Evolutionary conservation across 306 rosid genomes (phyloP).

Genomic region (Rosa multiflora): DNA sequence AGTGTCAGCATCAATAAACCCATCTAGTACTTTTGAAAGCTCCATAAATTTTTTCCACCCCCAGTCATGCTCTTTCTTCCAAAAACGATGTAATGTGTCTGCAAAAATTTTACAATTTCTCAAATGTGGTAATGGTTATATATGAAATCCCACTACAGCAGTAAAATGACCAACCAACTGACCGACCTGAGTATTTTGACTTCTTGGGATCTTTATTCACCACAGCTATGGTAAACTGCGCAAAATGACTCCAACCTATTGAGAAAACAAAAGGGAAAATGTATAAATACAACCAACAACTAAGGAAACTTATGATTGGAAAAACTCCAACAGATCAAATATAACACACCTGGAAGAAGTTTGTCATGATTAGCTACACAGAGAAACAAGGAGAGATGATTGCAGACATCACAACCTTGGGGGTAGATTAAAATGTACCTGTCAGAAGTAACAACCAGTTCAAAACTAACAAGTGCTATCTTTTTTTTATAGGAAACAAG

Average conservation of each 20-base stretch:
- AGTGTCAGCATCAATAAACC: slow-evolving; percentile 90
- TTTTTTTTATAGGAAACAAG: not conserved
- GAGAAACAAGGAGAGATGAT: slow-evolving; percentile 94
- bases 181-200: slow-evolving; percentile 94
- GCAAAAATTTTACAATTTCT: slow-evolving; percentile 30
- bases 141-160: slow-evolving; percentile 22
- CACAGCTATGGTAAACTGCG: slow-evolving; percentile 95
- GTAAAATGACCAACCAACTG: slow-evolving; percentile 20
- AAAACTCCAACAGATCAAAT: slow-evolving; percentile 5
- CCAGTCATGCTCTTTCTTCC: slow-evolving; percentile 99
- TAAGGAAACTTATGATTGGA: slow-evolving; percentile 21
- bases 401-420: slow-evolving; percentile 97
- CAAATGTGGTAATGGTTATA: slow-evolving; percentile 13
- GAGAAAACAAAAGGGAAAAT: slow-evolving; percentile 19
- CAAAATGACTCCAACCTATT: slow-evolving; percentile 97
- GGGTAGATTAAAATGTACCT: slow-evolving; percentile 99
- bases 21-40: slow-evolving; percentile 90
- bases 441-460: slow-evolving; percentile 36
- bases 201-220: slow-evolving; percentile 94
- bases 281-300: slow-evolving; percentile 18
- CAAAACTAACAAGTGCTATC: slow-evolving; percentile 10
- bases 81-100: slow-evolving; percentile 98
- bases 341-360: slow-evolving; percentile 88
- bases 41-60: slow-evolving; percentile 99
- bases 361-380: slow-evolving; percentile 99